Conservation (phyloP, 441 rosid genomes). For the Breynia disticha region DNA sequence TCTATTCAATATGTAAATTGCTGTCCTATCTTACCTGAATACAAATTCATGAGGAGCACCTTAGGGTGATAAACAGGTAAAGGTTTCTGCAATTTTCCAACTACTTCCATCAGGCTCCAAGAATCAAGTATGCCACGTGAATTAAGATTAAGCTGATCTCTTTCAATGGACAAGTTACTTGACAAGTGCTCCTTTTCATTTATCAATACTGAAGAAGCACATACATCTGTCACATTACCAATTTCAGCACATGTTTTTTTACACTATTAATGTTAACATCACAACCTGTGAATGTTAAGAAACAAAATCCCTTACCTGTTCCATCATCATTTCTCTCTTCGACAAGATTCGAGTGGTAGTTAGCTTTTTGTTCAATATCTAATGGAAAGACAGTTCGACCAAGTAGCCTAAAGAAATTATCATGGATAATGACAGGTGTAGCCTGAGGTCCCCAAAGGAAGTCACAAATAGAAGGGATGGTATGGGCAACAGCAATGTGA, state of each 20-base stretch:
- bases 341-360: slow-evolving; percentile 17
- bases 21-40: slow-evolving; percentile 53
- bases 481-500: slow-evolving; percentile 58
- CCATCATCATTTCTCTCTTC: slow-evolving; percentile 21
- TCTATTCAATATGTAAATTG: slow-evolving; percentile 11
- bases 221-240: slow-evolving; percentile 17
- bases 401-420: slow-evolving; percentile 46
- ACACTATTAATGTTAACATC: slow-evolving; percentile 19
- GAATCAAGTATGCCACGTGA: slow-evolving; percentile 25
- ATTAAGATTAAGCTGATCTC: slow-evolving; percentile 21
- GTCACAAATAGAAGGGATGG: slow-evolving; percentile 42
- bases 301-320: slow-evolving; percentile 18
- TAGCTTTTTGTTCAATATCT: slow-evolving; percentile 23
- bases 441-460: slow-evolving; percentile 67
- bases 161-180: slow-evolving; percentile 24
- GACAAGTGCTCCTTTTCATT: slow-evolving; percentile 23
- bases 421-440: slow-evolving; percentile 51
- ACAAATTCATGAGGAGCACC: slow-evolving; percentile 65
- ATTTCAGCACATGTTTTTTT: slow-evolving; percentile 18
- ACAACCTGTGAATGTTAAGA: slow-evolving; percentile 33
- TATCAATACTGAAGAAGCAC: slow-evolving; percentile 18
- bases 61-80: slow-evolving; percentile 76
- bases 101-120: slow-evolving; percentile 51
- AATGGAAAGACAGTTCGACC: slow-evolving; percentile 51
- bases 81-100: slow-evolving; percentile 47